Conservation (phyloP, 192 early-diverging fungal species). For the Coemansia sp. region DNA sequence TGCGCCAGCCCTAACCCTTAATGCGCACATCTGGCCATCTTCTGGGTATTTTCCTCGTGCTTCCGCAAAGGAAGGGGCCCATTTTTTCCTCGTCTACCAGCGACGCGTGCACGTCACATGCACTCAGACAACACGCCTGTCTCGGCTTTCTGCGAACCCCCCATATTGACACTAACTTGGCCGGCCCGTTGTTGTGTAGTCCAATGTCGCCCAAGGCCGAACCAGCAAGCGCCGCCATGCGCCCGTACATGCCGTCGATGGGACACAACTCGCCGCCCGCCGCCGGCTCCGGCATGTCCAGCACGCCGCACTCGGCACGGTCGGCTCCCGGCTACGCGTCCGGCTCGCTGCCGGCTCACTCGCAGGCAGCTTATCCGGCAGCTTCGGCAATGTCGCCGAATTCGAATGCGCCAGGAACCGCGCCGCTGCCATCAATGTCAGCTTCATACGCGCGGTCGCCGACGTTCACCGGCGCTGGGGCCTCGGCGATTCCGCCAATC, state of each 20-base stretch:
- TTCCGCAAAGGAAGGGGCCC: too few species aligned
- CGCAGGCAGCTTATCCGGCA: slow-evolving; percentile 24
- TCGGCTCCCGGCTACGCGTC: slow-evolving; percentile 19
- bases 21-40: not conserved
- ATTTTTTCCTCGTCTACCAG: too few species aligned
- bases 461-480: slow-evolving; percentile 21
- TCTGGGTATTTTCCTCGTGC: not conserved
- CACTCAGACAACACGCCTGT: too few species aligned
- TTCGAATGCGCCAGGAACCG: not conserved
- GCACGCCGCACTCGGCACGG: slow-evolving; percentile 32
- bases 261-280: slow-evolving; percentile 29
- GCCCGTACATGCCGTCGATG: slow-evolving; percentile 34
- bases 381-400: slow-evolving; percentile 14
- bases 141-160: not conserved
- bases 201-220: slow-evolving; percentile 49
- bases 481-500: slow-evolving; percentile 23
- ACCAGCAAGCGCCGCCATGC: slow-evolving; percentile 14
- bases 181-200: slow-evolving; percentile 22
- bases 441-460: slow-evolving; percentile 42
- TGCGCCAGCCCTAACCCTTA: slow-evolving; percentile 9
- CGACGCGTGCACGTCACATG: too few species aligned
- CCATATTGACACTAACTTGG: not conserved
- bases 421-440: slow-evolving; percentile 24
- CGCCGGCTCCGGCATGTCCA: slow-evolving; percentile 9
- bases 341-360: slow-evolving; percentile 27